Percentiles rank a stretch among this genome's conserved stretches.
phyloP scores from a whole-genome alignment of 2,329 filamentous ascomycete species.

The Fusarium transvaalense region DNA sequence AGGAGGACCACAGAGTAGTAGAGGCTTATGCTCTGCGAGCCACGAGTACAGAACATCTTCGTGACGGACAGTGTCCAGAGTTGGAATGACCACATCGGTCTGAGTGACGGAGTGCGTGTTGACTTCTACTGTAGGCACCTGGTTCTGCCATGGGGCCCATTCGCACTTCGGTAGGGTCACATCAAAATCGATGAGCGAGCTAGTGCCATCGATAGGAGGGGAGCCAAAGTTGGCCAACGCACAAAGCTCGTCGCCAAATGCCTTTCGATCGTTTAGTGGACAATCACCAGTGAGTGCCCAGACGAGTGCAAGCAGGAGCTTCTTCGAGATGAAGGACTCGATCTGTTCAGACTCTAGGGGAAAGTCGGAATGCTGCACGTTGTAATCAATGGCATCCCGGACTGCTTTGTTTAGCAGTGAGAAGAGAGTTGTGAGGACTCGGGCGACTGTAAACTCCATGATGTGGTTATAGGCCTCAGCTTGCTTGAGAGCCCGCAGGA shows the following conservation, averaged over 20 bases:
- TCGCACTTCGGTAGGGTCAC: slow-evolving; percentile 87
- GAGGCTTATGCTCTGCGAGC: slow-evolving; percentile 97
- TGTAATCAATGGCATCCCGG: slow-evolving; percentile 94
- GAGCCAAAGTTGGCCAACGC: slow-evolving; percentile 88
- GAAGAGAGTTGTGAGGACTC: slow-evolving; percentile 92
- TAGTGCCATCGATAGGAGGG: slow-evolving; percentile 80
- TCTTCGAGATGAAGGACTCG: slow-evolving; percentile 91
- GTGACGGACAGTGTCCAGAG: slow-evolving; percentile 94
- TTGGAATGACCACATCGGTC: slow-evolving; percentile 98
- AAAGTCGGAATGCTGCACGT: slow-evolving; percentile 93
- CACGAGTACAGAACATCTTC: slow-evolving; percentile 99
- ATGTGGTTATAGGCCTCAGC: slow-evolving; percentile 90
- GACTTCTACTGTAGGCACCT: slow-evolving; percentile 94
- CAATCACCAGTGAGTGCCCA: slow-evolving; percentile 98
- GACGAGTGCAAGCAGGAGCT: slow-evolving; percentile 89
- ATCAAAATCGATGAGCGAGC: slow-evolving; percentile 95
- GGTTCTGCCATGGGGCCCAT: slow-evolving; percentile 93
- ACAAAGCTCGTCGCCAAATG: slow-evolving; percentile 87
- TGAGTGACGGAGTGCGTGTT: slow-evolving; percentile 98
- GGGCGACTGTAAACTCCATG: slow-evolving; percentile 96
- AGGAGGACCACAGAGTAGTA: slow-evolving; percentile 95
- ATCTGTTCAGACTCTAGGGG: slow-evolving; percentile 90
- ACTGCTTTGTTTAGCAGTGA: slow-evolving; percentile 95
- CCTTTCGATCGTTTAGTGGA: slow-evolving; percentile 85
- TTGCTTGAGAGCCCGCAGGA: slow-evolving; percentile 80